Evolutionary conservation across 2,329 filamentous ascomycete species (phyloP), one percentile per base, ranked within the genome.

Genomic region (Aspergillus tubingensis): DNA sequence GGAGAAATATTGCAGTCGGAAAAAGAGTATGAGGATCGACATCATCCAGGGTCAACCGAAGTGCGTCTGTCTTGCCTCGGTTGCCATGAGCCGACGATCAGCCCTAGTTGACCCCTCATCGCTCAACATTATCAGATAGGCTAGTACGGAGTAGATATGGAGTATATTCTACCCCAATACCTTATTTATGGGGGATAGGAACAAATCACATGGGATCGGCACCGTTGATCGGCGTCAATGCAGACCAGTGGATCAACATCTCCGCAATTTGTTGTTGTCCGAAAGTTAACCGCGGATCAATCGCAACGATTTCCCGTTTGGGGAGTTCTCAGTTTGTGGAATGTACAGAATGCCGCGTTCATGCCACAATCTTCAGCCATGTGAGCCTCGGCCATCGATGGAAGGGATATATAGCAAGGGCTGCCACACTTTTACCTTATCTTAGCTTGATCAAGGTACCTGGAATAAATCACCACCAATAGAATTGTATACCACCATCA

Each of bases 221-320:
- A 17, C 25, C 41, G 41, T 44, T 44, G 41, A 44, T 44, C 41
- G 41, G 17, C 17, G 17, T 36, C 32, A 36, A 36, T 36, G 41
- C 41, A 23, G 23, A 50, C n/a, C 25, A 30, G 27, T 50, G 47
- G 47, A 50, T 17, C 25, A n/a, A n/a, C 47, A 50, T 50, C 47
- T 50, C 47, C 47, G 47, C 47, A 50, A 23, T 44, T 23, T 21
- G 13, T 36, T 21, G n/a, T 44, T 44, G 41, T n/a, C 41, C 41
- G 41, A 44, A 44, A 44, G 19, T 44, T 23, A 44, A 23, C 17
- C 17, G 19, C n/a, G 32, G 58, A 60, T 62, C 52, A 36, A 48
- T 62, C 62, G 62, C 62, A 62, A 62, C 50, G 32, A 19, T 62
- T 64, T 49, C 62, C 62, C 13, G 27, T 59, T 50, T 7, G 60